Evolutionary conservation across 176 grass and related monocot species (phyloP), one percentile per base, ranked within the genome.

Genomic region (Poa pratensis): DNA sequence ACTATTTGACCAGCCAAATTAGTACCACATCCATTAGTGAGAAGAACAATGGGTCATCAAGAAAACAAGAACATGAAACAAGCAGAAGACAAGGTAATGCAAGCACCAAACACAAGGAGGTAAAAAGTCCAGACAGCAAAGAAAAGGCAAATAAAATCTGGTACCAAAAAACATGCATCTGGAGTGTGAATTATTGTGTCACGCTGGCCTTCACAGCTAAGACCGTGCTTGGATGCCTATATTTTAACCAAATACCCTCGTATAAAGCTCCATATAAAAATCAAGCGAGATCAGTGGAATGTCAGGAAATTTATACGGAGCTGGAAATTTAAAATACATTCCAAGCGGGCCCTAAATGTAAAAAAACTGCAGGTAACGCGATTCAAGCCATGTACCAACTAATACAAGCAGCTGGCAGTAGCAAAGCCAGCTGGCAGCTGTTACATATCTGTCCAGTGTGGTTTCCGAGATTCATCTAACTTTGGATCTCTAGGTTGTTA

Each of bases 361-460:
- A 15, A 62, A 28, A 62, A 62, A 62, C 23, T 26, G 24, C 59
- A 62, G 59, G 23, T 28, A 62, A 62, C 23, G 5, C 23, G 59
- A 62, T 62, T 62, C 59, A 27, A 62, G 12, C 12, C 12, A 62
- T 62, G 59, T 28, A 27, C 23, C 59, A 62, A 5, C 24, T 62
- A 62, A 62, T 62, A 50, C 24, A 74, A 74, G 45, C 50, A 14
- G 10, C 7, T 74, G 15, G 13, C 2, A 46, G 14, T 50, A 73
- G 70, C 23, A 73, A 45, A 69, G 39, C 20, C 39, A 71, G 68
- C 37, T 71, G 39, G 37, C 39, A 45, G 69, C 39, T 72, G 69
- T 20, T 72, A 46, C 11, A 74, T 23, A 45, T 15, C 14, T 74
- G 71, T 74, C 71, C 23, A 17, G 15, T 18, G 45, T 46, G 24